phyloP scores from a whole-genome alignment of 1,139 yeast genomes.

The Candida albicans region DNA sequence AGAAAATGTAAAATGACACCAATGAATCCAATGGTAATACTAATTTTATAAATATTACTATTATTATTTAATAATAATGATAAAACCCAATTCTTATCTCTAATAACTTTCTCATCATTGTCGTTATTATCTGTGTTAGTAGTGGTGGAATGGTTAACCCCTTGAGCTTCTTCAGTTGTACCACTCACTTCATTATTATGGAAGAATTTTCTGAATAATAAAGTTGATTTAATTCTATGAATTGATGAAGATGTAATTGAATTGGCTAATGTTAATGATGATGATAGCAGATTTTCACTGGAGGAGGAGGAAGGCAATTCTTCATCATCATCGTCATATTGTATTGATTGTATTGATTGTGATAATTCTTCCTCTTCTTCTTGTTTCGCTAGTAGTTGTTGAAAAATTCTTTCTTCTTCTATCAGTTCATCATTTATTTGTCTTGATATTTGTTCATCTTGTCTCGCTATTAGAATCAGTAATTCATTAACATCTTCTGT shows the following conservation, averaged over 20 bases:
- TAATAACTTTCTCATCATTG: not conserved
- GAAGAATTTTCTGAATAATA: conserved; percentile 33
- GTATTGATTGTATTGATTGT: conserved; percentile 11
- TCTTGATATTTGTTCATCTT: conserved; percentile 33
- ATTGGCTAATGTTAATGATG: conserved; percentile 37
- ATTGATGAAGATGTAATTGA: conserved; percentile 34
- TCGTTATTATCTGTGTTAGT: not conserved
- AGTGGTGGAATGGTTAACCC: no score
- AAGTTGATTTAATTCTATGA: conserved; percentile 34
- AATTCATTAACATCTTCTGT: conserved; percentile 6
- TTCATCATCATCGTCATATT: conserved; percentile 13
- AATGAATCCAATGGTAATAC: conserved; percentile 43
- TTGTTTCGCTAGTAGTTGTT: conserved; percentile 17
- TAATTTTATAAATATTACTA: conserved; percentile 30
- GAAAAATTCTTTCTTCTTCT: not conserved
- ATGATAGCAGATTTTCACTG: conserved; percentile 32
- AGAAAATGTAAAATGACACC: conserved; percentile 42
- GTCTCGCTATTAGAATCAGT: conserved; percentile 21
- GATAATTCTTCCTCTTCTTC: conserved; percentile 27
- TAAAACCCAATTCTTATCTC: no score
- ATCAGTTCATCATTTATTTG: conserved; percentile 24
- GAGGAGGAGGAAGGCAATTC: conserved; percentile 23
- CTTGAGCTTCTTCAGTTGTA: no score
- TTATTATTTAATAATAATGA: conserved; percentile 11
- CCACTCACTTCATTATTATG: conserved; percentile 4